phyloP scores from a whole-genome alignment of 352 stramenopile species.

The Aphanomyces euteiches region DNA sequence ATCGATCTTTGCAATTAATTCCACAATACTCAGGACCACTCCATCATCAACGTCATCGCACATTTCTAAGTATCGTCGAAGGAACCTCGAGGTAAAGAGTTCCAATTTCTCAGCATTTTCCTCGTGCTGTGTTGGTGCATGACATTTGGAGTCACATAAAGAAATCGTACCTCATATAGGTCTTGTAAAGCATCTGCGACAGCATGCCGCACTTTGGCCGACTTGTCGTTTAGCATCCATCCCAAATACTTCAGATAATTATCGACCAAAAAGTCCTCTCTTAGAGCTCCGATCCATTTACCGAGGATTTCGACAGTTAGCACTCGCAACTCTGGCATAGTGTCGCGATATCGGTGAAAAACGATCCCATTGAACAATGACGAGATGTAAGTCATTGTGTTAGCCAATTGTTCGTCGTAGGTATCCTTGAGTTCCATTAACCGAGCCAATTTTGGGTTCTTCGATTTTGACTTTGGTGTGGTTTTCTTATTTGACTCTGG shows the following conservation, averaged over 20 bases:
- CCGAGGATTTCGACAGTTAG: slow-evolving; percentile 79
- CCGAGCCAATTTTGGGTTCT: slow-evolving; percentile 21
- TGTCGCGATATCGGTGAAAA: slow-evolving; percentile 86
- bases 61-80: slow-evolving; percentile 71
- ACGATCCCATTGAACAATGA: slow-evolving; percentile 73
- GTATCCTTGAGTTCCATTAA: slow-evolving; percentile 65
- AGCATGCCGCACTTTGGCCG: slow-evolving; percentile 68
- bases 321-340: slow-evolving; percentile 88
- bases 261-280: slow-evolving; percentile 89
- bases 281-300: slow-evolving; percentile 77
- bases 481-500: slow-evolving; percentile 43
- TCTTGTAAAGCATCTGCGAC: slow-evolving; percentile 77
- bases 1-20: slow-evolving; percentile 35
- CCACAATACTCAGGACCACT: slow-evolving; percentile 76
- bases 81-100: slow-evolving; percentile 74
- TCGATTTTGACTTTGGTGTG: slow-evolving; percentile 35
- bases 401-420: slow-evolving; percentile 56
- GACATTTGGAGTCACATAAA: neutral
- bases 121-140: slow-evolving; percentile 38
- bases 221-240: slow-evolving; percentile 93
- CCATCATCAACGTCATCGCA: slow-evolving; percentile 74
- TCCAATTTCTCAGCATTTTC: slow-evolving; percentile 59
- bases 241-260: slow-evolving; percentile 96
- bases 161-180: slow-evolving; percentile 58
- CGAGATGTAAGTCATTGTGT: slow-evolving; percentile 57